Conservation (phyloP, 108 stramenopile genomes). For the Nitzschia putrida region DNA sequence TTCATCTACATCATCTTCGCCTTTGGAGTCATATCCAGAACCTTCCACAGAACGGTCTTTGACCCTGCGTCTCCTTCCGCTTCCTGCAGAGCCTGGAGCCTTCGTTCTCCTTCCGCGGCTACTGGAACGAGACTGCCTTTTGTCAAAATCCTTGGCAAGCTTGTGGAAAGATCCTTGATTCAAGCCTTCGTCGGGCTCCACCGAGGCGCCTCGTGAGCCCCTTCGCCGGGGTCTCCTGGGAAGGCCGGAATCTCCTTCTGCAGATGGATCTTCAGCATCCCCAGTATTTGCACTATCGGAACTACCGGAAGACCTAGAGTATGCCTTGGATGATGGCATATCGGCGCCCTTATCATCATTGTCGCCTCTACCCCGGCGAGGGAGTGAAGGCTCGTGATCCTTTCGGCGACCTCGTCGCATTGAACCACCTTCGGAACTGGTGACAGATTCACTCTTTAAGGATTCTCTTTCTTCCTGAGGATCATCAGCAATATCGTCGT, state of each 20-base stretch:
- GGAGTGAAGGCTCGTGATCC: slow-evolving; percentile 15
- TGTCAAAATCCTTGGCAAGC: slow-evolving; percentile 24
- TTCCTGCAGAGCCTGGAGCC: slow-evolving; percentile 21
- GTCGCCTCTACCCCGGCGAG: slow-evolving; percentile 7
- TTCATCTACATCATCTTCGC: slow-evolving; percentile 9
- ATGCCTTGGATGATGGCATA: slow-evolving; percentile 4
- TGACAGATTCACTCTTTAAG: slow-evolving; percentile 7
- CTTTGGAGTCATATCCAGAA: background rate
- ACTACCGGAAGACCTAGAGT: background rate
- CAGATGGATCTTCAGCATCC: background rate
- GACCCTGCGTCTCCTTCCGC: slow-evolving; percentile 11
- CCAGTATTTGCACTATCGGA: too few species aligned
- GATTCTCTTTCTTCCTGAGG: slow-evolving; percentile 7
- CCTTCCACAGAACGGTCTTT: slow-evolving; percentile 13
- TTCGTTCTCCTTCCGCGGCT: slow-evolving; percentile 11
- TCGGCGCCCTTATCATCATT: background rate
- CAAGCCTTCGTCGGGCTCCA: slow-evolving; percentile 11
- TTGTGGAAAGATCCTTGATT: slow-evolving; percentile 25
- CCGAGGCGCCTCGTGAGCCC: slow-evolving; percentile 7
- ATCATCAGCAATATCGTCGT: slow-evolving; percentile 13
- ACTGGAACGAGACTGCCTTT: slow-evolving; percentile 12
- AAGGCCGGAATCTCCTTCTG: background rate
- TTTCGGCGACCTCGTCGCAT: background rate
- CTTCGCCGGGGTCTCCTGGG: slow-evolving; percentile 22
- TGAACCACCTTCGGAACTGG: slow-evolving; percentile 3